phyloP scores from a whole-genome alignment of 768 basidiomycete genomes.

The Gautieria morchelliformis region DNA sequence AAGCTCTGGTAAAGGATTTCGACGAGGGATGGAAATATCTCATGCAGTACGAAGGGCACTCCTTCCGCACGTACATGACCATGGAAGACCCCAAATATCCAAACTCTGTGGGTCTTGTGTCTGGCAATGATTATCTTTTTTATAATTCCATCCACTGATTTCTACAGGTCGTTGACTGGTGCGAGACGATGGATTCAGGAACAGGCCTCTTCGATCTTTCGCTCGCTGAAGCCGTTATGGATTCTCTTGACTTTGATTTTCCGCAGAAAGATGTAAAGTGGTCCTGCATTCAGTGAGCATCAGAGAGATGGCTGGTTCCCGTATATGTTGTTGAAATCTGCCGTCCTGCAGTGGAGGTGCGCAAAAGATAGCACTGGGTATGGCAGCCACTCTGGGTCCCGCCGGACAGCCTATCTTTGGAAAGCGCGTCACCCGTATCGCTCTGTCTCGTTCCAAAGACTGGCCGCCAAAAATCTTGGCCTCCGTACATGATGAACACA shows the following conservation, averaged over 20 bases:
- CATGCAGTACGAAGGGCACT: constrained; percentile 16
- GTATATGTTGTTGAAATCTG: no score
- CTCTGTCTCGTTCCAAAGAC: constrained; percentile 5
- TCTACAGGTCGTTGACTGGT: neutral
- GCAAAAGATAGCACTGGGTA: constrained; percentile 14
- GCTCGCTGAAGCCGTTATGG: neutral
- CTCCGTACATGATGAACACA: constrained; percentile 1
- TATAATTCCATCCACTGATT: neutral
- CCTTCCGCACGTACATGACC: constrained; percentile 17
- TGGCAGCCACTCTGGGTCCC: constrained; percentile 14
- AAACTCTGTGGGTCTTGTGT: no score
- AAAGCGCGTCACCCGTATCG: neutral
- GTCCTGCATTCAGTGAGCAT: neutral
- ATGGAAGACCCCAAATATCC: neutral
- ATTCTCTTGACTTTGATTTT: neutral
- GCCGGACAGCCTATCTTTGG: constrained; percentile 4
- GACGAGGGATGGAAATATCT: constrained; percentile 18
- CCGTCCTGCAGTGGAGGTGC: constrained; percentile 14
- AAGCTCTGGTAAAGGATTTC: constrained; percentile 19
- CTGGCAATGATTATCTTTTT: neutral
- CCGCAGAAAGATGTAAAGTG: neutral
- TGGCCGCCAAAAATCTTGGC: neutral
- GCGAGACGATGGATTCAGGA: neutral
- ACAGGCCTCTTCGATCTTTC: neutral
- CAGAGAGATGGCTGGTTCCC: no score